phyloP scores from a whole-genome alignment of 1,284 basidiomycete species.

The Schizophyllum amplum region DNA sequence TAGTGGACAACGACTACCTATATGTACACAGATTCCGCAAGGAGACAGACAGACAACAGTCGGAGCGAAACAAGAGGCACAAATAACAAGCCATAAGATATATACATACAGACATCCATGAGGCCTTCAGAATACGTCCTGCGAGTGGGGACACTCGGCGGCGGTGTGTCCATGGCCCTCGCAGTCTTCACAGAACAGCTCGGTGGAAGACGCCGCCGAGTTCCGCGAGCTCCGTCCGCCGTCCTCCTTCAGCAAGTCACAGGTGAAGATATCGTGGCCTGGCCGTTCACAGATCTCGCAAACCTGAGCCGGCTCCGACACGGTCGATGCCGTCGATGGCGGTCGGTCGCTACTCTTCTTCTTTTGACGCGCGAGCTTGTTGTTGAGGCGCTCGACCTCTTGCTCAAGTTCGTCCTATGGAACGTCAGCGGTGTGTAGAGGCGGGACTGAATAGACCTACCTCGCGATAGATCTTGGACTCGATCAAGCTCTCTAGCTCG shows the following conservation, averaged over 20 bases:
- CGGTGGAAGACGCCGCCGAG: slow-evolving; percentile 13
- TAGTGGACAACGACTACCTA: no score
- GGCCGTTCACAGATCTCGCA: slow-evolving; percentile 82
- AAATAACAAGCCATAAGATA: no score
- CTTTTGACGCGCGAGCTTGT: slow-evolving; percentile 54
- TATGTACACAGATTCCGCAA: no score
- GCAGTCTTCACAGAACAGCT: slow-evolving; percentile 68
- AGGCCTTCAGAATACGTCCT: slow-evolving; percentile 63
- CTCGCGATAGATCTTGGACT: slow-evolving; percentile 90
- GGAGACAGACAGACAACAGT: no score
- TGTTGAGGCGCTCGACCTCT: slow-evolving; percentile 70
- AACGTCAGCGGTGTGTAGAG: slow-evolving; percentile 73
- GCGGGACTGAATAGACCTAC: slow-evolving; percentile 6
- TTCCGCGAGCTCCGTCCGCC: not conserved
- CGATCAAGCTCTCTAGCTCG: slow-evolving; percentile 83
- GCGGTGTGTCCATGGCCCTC: slow-evolving; percentile 66
- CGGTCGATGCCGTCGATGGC: slow-evolving; percentile 16
- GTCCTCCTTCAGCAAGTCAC: slow-evolving; percentile 48
- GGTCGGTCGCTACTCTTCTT: slow-evolving; percentile 44
- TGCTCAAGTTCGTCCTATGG: slow-evolving; percentile 87
- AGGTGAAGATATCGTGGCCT: slow-evolving; percentile 78
- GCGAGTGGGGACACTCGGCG: slow-evolving; percentile 67
- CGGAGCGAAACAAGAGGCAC: no score
- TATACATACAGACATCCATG: no score
- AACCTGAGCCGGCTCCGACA: slow-evolving; percentile 20